Conservation (phyloP, 768 basidiomycete genomes). For the Amanita thiersii region DNA sequence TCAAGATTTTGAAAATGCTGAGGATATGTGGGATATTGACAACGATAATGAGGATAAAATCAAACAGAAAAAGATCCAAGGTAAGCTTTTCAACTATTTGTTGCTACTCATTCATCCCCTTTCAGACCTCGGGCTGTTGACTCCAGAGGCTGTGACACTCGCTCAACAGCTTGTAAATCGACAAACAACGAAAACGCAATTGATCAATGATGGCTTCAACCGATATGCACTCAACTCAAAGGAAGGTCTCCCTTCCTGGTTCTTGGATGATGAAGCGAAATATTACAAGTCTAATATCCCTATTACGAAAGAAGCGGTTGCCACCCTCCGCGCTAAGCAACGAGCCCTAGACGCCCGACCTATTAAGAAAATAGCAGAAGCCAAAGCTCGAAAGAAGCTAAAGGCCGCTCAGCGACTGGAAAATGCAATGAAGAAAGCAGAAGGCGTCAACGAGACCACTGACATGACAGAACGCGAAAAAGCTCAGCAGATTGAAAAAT, state of each 20-base stretch:
- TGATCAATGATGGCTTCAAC: conserved; percentile 94
- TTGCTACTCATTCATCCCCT: conserved; percentile 8
- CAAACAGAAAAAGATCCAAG: conserved; percentile 55
- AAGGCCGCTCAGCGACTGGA: conserved; percentile 79
- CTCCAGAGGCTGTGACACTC: conserved; percentile 84
- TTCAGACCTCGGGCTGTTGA: conserved; percentile 73
- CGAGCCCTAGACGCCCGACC: conserved; percentile 93
- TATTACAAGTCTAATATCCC: conserved; percentile 92
- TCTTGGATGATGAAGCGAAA: conserved; percentile 92
- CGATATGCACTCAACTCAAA: conserved; percentile 88
- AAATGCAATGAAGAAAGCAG: conserved; percentile 93
- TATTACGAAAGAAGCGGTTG: conserved; percentile 93
- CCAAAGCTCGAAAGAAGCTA: conserved; percentile 94
- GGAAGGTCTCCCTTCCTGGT: conserved; percentile 92
- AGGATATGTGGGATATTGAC: conserved; percentile 75
- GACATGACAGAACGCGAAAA: conserved; percentile 96
- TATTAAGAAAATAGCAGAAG: conserved; percentile 98
- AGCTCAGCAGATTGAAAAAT: conserved; percentile 85
- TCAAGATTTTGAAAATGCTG: conserved; percentile 51
- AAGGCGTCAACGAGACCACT: conserved; percentile 78
- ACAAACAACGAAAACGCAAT: conserved; percentile 76
- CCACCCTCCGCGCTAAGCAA: conserved; percentile 78
- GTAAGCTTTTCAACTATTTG: conserved; percentile 29
- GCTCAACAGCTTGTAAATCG: conserved; percentile 91
- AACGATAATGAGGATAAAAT: conserved; percentile 66